A percentile compares a stretch with the other conserved stretches of the same genome.
These are phyloP conservation scores for Striga asiatica DNA, from an alignment of 257 asterid genomes.

Conservation along the genomic window DNA sequence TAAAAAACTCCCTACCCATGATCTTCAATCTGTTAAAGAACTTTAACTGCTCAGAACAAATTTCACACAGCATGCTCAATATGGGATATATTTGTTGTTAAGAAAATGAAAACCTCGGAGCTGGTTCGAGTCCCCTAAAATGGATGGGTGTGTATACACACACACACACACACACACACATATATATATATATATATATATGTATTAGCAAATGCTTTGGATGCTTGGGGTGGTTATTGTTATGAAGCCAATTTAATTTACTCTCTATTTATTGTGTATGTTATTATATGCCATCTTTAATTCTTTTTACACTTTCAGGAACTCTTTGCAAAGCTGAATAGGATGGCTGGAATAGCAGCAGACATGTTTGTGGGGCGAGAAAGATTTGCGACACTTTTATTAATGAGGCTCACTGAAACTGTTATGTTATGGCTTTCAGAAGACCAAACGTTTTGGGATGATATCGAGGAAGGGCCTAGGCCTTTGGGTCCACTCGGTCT, in stretches of 20 bases:
- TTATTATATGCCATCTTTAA: slow-evolving; percentile 13
- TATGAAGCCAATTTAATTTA: slow-evolving; percentile 1
- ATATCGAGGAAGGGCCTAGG: slow-evolving; percentile 81
- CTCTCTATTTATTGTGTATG: background rate
- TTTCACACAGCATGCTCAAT: too few species aligned
- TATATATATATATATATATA: too few species aligned
- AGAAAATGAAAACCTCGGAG: too few species aligned
- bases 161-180: background rate
- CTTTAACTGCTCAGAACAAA: too few species aligned
- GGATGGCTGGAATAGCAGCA: slow-evolving; percentile 76
- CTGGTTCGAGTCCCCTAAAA: too few species aligned
- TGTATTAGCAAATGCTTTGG: too few species aligned
- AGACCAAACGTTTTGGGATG: slow-evolving; percentile 97
- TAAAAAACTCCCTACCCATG: too few species aligned
- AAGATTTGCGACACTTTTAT: slow-evolving; percentile 76
- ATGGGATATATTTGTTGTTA: too few species aligned
- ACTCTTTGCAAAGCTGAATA: slow-evolving; percentile 76
- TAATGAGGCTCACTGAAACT: slow-evolving; percentile 98
- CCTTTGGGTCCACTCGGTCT: slow-evolving; percentile 85
- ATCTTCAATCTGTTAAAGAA: too few species aligned
- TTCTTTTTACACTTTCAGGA: slow-evolving; percentile 48
- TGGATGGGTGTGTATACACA: too few species aligned
- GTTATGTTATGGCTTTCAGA: slow-evolving; percentile 93
- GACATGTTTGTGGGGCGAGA: slow-evolving; percentile 98
- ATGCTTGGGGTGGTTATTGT: too few species aligned